Conservation (phyloP, 129 eudicot species). For the Artemisia argyi region DNA sequence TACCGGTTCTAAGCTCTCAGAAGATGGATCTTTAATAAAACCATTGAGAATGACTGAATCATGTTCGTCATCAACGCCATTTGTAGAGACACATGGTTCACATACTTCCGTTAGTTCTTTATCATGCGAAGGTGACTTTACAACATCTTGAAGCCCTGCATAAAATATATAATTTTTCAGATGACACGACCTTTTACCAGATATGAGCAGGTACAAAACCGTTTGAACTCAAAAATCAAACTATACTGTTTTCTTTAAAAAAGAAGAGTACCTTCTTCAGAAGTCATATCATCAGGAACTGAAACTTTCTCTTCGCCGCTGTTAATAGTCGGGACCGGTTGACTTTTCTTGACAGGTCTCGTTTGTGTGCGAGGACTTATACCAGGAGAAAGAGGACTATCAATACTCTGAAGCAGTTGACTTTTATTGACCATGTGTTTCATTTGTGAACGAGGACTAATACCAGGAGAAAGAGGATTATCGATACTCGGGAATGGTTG, state of each 20-base stretch:
- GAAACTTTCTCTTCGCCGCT: slow-evolving; percentile 27
- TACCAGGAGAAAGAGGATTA: slow-evolving; percentile 46
- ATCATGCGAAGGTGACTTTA: slow-evolving; percentile 16
- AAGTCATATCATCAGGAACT: slow-evolving; percentile 18
- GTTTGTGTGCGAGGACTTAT: slow-evolving; percentile 51
- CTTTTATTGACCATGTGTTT: slow-evolving; percentile 35
- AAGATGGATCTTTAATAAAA: slow-evolving; percentile 30
- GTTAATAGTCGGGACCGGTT: slow-evolving; percentile 21
- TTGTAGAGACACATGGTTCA: slow-evolving; percentile 34
- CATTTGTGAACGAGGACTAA: slow-evolving; percentile 51
- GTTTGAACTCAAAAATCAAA: slow-evolving; percentile 9
- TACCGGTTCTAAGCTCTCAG: slow-evolving; percentile 37
- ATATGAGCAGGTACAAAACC: background rate
- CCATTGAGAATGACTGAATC: slow-evolving; percentile 20
- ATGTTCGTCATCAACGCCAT: background rate
- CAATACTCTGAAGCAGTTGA: slow-evolving; percentile 23
- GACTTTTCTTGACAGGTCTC: slow-evolving; percentile 37
- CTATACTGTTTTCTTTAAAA: background rate
- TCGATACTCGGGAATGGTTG: slow-evolving; percentile 27
- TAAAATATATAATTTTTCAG: background rate
- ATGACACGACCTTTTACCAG: background rate
- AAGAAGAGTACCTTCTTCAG: slow-evolving; percentile 53
- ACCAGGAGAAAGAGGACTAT: slow-evolving; percentile 46
- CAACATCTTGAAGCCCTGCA: slow-evolving; percentile 38
- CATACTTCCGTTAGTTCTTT: slow-evolving; percentile 33